Evolutionary conservation across 2,329 filamentous ascomycete genomes (phyloP).

Genomic region (Leptographium galeiforme): DNA sequence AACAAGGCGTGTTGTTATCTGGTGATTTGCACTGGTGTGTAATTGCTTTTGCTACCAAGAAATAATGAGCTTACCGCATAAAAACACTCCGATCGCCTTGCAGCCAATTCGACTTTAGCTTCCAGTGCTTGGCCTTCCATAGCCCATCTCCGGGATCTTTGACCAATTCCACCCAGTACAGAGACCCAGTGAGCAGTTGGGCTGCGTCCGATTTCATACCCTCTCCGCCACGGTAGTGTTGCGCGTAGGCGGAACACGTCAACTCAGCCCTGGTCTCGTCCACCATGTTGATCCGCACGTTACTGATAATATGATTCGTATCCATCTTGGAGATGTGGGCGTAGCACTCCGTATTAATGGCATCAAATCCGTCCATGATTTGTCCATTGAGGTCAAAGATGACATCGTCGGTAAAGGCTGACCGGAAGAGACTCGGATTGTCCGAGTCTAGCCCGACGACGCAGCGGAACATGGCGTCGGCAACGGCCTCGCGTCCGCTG

Average conservation of each 20-base stretch:
- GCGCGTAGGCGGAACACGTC: neutral
- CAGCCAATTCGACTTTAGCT: neutral
- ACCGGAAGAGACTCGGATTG: neutral
- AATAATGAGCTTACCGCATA: neutral
- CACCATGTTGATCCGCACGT: neutral
- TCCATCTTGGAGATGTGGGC: neutral
- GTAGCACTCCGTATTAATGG: neutral
- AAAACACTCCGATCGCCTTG: neutral
- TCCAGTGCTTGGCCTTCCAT: neutral
- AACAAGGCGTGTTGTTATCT: no score
- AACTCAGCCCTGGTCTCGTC: neutral
- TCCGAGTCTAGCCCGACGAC: neutral
- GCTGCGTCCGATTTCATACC: neutral
- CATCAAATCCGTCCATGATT: neutral
- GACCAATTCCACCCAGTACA: neutral
- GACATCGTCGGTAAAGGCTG: neutral
- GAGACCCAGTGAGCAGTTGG: neutral
- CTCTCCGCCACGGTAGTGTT: neutral
- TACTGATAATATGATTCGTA: neutral
- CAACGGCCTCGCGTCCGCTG: neutral
- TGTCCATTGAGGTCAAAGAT: neutral
- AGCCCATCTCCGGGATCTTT: neutral
- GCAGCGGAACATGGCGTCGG: neutral
- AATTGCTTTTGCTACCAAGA: no score
- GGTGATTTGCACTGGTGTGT: no score